Conservation (phyloP, 2,329 filamentous ascomycete genomes). For the Pyrenophora tritici-repentis region DNA sequence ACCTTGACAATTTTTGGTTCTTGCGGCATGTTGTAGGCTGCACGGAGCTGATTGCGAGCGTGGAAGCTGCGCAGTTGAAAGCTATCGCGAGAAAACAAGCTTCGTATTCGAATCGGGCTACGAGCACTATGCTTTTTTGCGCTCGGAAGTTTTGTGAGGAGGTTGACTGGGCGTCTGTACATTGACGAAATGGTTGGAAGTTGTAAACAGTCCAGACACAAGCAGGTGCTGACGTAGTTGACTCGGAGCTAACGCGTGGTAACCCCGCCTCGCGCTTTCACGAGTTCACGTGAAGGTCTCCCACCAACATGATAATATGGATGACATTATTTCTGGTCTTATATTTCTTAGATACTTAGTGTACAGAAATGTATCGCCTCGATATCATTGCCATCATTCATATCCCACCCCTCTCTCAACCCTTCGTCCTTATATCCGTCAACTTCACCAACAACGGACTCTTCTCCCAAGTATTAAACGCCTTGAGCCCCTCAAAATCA, state of each 20-base stretch:
- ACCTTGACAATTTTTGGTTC: constrained; percentile 43
- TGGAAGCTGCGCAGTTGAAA: constrained; percentile 17
- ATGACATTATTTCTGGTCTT: no score
- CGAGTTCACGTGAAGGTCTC: constrained; percentile 7
- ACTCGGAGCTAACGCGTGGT: constrained; percentile 8
- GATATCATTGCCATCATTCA: no score
- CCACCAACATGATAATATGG: no score
- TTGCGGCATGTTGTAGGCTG: constrained; percentile 43
- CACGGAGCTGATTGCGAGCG: constrained; percentile 8
- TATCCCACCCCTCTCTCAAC: not conserved
- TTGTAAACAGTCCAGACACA: not conserved
- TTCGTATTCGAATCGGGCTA: not conserved
- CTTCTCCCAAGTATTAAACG: constrained; percentile 45
- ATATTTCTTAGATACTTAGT: no score
- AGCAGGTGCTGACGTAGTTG: constrained; percentile 15
- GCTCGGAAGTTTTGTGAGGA: not conserved
- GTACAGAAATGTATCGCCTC: no score
- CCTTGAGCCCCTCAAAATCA: constrained; percentile 35
- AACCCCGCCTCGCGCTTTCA: constrained; percentile 21
- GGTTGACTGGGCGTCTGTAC: not conserved
- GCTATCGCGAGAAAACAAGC: not conserved
- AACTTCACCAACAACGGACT: constrained; percentile 39
- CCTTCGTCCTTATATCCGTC: constrained; percentile 32
- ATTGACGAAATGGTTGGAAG: not conserved
- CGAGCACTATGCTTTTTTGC: not conserved